phyloP scores from a whole-genome alignment of 2,329 filamentous ascomycete species.

The Penicillium hordei region DNA sequence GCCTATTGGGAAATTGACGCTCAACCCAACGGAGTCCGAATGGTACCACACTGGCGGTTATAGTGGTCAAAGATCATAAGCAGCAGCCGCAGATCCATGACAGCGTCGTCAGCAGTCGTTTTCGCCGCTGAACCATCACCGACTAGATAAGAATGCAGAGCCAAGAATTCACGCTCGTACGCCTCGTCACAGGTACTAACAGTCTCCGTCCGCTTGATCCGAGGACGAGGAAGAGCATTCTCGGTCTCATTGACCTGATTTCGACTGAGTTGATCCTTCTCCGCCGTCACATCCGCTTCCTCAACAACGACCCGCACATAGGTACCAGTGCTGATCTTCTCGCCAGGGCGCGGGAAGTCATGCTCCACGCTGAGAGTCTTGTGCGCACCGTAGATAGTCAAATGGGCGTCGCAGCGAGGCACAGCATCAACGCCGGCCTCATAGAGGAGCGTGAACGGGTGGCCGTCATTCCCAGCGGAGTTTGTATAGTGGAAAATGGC shows the following conservation, averaged over 20 bases:
- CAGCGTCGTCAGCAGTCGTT: slow-evolving; percentile 38
- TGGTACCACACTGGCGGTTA: slow-evolving; percentile 38
- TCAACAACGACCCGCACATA: slow-evolving; percentile 50
- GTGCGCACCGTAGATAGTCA: slow-evolving; percentile 51
- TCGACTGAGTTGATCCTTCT: not conserved
- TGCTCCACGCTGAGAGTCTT: slow-evolving; percentile 58
- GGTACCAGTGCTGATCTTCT: slow-evolving; percentile 49
- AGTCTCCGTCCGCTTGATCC: slow-evolving; percentile 28
- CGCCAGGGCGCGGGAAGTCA: slow-evolving; percentile 53
- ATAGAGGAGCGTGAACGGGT: slow-evolving; percentile 55
- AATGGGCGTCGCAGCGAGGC: slow-evolving; percentile 42
- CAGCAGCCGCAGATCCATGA: slow-evolving; percentile 39
- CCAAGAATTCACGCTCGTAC: slow-evolving; percentile 38
- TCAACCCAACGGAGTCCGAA: slow-evolving; percentile 35
- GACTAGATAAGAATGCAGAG: slow-evolving; percentile 38
- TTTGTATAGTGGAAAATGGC: slow-evolving; percentile 37
- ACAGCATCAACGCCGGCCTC: slow-evolving; percentile 58
- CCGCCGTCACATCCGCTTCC: slow-evolving; percentile 22
- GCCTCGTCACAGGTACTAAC: slow-evolving; percentile 40
- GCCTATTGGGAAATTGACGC: not conserved
- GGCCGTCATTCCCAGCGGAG: slow-evolving; percentile 11
- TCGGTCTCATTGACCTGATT: slow-evolving; percentile 1
- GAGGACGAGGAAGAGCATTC: not conserved
- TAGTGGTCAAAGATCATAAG: slow-evolving; percentile 39
- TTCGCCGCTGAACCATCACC: slow-evolving; percentile 29